Evolutionary conservation across 169 alveolate species (phyloP).

Genomic region (Amoebophrya sp.): DNA sequence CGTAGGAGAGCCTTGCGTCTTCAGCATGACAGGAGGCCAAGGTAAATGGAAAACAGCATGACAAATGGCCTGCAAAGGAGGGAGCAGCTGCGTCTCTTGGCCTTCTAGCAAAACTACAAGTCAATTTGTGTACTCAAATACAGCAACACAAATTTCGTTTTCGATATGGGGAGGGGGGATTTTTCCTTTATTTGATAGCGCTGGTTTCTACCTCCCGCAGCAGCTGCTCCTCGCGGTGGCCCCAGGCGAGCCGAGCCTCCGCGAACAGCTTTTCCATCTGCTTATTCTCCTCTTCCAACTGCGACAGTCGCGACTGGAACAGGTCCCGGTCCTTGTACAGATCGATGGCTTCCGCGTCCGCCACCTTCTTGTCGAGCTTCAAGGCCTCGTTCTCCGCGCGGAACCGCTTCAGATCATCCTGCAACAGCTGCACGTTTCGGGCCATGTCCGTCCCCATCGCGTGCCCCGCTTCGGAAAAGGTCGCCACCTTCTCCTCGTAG

Average conservation of each 20-base stretch:
- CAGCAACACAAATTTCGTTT: too few species aligned
- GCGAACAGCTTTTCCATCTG: neutral
- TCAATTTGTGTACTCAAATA: too few species aligned
- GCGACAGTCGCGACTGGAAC: neutral
- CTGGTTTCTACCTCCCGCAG: neutral
- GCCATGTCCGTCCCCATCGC: neutral
- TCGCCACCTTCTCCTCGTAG: neutral
- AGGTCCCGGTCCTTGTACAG: neutral
- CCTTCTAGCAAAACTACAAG: too few species aligned
- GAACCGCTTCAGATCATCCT: neutral
- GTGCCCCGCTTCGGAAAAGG: neutral
- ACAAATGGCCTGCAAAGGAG: too few species aligned
- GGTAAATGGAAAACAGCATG: too few species aligned
- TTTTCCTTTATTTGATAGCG: neutral
- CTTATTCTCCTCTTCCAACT: neutral
- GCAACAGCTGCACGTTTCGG: neutral
- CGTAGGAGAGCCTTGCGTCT: too few species aligned
- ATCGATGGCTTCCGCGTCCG: neutral
- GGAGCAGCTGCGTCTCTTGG: too few species aligned
- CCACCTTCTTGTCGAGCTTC: neutral
- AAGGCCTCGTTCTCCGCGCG: neutral
- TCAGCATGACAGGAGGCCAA: too few species aligned
- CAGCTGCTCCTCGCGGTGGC: neutral
- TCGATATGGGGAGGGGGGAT: too few species aligned
- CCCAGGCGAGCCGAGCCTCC: neutral